A percentile compares a stretch with the other conserved stretches of the same genome.
phyloP scores from a whole-genome alignment of 495 filamentous ascomycete species.

The Glarea lozoyensis region DNA sequence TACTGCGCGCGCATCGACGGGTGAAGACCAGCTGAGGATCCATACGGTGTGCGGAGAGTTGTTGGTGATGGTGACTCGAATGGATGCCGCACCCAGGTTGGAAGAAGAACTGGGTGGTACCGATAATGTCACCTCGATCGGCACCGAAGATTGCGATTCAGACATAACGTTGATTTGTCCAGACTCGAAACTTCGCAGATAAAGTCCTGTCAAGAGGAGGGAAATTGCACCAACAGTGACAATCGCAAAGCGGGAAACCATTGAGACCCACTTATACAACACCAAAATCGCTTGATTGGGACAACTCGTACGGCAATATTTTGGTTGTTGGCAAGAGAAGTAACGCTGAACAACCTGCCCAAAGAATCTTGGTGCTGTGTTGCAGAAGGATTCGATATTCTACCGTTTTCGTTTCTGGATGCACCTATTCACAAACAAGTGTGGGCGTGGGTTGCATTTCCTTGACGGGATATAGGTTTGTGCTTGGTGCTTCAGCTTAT shows the following conservation, averaged over 20 bases:
- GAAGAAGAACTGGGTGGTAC: background rate
- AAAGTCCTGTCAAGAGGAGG: background rate
- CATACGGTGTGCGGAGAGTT: background rate
- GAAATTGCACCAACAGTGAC: background rate
- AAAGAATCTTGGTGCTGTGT: no score
- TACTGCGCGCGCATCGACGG: conserved; percentile 1
- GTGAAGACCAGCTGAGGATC: conserved; percentile 2
- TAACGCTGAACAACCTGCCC: no score
- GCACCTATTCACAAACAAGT: no score
- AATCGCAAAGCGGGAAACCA: background rate
- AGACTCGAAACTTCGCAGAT: background rate
- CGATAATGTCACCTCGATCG: background rate
- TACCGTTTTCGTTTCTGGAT: no score
- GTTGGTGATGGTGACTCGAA: background rate
- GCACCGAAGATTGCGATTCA: background rate
- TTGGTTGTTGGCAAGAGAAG: no score
- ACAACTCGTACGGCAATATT: no score
- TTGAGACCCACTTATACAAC: no score
- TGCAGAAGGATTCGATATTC: no score
- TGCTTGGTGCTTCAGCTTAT: no score
- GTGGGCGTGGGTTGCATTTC: no score
- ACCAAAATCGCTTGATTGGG: background rate
- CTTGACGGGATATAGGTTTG: no score
- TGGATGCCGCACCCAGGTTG: background rate
- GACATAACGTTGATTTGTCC: background rate